Evolutionary conservation across 179 eudicot species (phyloP).

Genomic region (Beta macrorhiza): DNA sequence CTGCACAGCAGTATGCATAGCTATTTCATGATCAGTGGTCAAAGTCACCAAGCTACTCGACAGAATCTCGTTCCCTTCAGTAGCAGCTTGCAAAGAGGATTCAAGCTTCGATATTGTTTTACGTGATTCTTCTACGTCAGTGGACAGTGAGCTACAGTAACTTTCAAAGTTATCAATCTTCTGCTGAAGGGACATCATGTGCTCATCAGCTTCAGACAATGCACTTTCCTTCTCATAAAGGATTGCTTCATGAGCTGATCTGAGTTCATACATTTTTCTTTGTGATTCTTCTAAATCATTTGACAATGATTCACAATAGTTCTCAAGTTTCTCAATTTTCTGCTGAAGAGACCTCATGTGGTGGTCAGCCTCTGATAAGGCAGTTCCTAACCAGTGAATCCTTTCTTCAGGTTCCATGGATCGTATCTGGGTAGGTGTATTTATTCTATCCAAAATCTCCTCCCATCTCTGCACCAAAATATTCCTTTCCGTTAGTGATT

Average conservation of each 20-base stretch:
- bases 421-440: conserved; percentile 75
- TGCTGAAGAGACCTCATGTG: conserved; percentile 79
- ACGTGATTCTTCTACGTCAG: conserved; percentile 62
- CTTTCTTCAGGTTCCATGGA: conserved; percentile 92
- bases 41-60: conserved; percentile 47
- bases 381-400: conserved; percentile 85
- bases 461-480: conserved; percentile 91
- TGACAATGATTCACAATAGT: conserved; percentile 49
- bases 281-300: conserved; percentile 64
- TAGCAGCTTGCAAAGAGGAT: conserved; percentile 45
- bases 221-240: conserved; percentile 46
- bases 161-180: conserved; percentile 56
- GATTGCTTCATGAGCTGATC: conserved; percentile 23
- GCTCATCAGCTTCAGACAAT: conserved; percentile 63
- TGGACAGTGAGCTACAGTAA: conserved; percentile 44
- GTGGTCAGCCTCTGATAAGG: conserved; percentile 76
- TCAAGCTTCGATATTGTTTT: conserved; percentile 60
- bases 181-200: conserved; percentile 60
- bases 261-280: conserved; percentile 52
- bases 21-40: conserved; percentile 49
- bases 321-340: conserved; percentile 64
- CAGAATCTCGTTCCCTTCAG: conserved; percentile 58
- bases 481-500: conserved; percentile 88
- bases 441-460: conserved; percentile 72
- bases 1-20: conserved; percentile 42